Evolutionary conservation across 371 early-diverging fungal genomes (phyloP).

Genomic region (Aphelidium insulamus): DNA sequence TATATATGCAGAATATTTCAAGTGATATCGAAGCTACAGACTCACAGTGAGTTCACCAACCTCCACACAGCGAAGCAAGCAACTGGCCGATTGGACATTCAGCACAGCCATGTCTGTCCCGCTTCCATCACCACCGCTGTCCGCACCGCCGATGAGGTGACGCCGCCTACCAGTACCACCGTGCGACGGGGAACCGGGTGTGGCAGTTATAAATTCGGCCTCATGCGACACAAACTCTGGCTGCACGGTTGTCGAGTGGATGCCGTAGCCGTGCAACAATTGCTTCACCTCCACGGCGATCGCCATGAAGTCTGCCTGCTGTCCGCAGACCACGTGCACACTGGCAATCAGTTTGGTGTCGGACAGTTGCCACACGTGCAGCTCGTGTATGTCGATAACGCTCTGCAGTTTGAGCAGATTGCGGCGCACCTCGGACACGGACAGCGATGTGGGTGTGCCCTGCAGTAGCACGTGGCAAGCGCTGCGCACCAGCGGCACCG

Average conservation of each 20-base stretch:
- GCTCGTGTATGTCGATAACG: conserved; percentile 58
- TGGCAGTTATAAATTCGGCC: too few species aligned
- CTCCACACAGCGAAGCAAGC: too few species aligned
- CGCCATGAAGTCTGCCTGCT: conserved; percentile 23
- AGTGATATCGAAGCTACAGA: too few species aligned
- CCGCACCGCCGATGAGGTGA: too few species aligned
- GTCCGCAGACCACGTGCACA: conserved; percentile 48
- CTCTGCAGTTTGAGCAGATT: conserved; percentile 26
- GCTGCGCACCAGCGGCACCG: conserved; percentile 41
- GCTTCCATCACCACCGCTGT: too few species aligned
- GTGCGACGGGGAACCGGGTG: too few species aligned
- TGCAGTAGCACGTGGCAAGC: conserved; percentile 67
- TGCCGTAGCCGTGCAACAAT: conserved; percentile 46
- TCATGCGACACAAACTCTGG: conserved; percentile 80
- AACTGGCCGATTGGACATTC: too few species aligned
- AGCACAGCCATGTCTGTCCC: too few species aligned
- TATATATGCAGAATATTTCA: too few species aligned
- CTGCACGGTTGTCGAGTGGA: conserved; percentile 74
- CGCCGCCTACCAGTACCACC: too few species aligned
- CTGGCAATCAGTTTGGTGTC: conserved; percentile 63
- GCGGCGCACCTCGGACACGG: conserved; percentile 33
- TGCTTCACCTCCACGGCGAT: conserved; percentile 41
- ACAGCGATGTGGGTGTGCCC: conserved; percentile 45
- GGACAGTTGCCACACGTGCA: conserved; percentile 85
- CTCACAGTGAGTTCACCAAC: too few species aligned